These are phyloP conservation scores for Pseudocercospora eumusae DNA, from an alignment of 2,329 filamentous ascomycete species.

Conservation along the genomic window DNA sequence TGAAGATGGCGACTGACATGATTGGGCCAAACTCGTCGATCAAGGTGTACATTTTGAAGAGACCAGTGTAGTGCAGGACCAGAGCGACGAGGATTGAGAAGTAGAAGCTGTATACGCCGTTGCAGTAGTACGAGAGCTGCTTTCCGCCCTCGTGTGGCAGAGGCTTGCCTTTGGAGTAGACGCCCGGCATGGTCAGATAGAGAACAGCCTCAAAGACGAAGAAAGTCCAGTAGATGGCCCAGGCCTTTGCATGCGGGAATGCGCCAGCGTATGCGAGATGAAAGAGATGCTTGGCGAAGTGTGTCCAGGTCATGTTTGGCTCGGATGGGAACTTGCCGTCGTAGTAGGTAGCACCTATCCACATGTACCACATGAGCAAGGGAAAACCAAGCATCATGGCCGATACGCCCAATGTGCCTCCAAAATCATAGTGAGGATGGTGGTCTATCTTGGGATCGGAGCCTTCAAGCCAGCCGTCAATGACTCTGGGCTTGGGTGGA, in stretches of 20 bases:
- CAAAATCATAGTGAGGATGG: conserved; percentile 72
- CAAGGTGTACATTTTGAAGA: conserved; percentile 87
- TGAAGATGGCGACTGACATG: conserved; percentile 88
- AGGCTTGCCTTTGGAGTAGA: conserved; percentile 85
- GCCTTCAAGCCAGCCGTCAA: conserved; percentile 43
- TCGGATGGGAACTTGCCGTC: conserved; percentile 72
- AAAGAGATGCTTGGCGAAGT: conserved; percentile 72
- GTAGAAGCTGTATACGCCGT: conserved; percentile 83
- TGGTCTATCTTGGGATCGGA: conserved; percentile 46
- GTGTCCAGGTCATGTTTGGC: conserved; percentile 53
- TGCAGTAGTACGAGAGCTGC: conserved; percentile 93
- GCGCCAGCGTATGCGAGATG: conserved; percentile 78
- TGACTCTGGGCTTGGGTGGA: conserved; percentile 42
- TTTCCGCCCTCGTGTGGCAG: conserved; percentile 78
- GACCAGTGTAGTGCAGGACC: conserved; percentile 75
- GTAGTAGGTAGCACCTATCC: conserved; percentile 93
- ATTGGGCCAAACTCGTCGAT: conserved; percentile 94
- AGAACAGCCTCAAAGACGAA: conserved; percentile 79
- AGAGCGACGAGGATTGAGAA: conserved; percentile 72
- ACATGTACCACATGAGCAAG: conserved; percentile 98
- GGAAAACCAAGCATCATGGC: conserved; percentile 92
- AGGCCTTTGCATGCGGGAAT: conserved; percentile 78
- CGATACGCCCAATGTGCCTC: conserved; percentile 75
- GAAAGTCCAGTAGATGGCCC: conserved; percentile 93
- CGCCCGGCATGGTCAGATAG: conserved; percentile 83